These are phyloP conservation scores for Taxawa tesnikishii DNA, from an alignment of 2,329 filamentous ascomycete genomes.

Conservation along the genomic window DNA sequence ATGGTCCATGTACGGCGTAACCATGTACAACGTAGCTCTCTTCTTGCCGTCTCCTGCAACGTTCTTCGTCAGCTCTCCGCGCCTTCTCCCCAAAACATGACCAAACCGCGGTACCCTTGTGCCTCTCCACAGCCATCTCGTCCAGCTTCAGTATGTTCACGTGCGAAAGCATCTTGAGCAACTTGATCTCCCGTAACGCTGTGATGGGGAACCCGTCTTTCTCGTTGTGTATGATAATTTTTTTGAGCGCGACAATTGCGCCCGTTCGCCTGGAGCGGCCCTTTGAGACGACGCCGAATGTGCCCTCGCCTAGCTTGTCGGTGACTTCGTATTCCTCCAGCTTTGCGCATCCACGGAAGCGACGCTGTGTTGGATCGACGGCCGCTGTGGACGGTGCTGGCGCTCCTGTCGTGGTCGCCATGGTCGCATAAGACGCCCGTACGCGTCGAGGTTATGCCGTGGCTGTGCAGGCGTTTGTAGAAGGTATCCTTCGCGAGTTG, in stretches of 20 bases:
- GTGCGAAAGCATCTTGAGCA: constrained; percentile 90
- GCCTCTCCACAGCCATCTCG: constrained; percentile 91
- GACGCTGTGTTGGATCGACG: constrained; percentile 36
- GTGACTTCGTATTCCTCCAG: constrained; percentile 70
- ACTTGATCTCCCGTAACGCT: constrained; percentile 90
- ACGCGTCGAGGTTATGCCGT: too few relatives aligned
- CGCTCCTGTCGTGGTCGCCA: too few relatives aligned
- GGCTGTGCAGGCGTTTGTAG: too few relatives aligned
- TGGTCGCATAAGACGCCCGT: too few relatives aligned
- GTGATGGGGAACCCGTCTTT: constrained; percentile 99
- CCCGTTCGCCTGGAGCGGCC: constrained; percentile 66
- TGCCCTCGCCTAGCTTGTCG: constrained; percentile 79
- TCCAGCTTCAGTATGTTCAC: constrained; percentile 75
- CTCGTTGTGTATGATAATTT: constrained; percentile 99
- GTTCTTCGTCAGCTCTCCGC: too few relatives aligned
- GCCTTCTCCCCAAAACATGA: too few relatives aligned
- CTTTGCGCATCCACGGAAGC: constrained; percentile 75
- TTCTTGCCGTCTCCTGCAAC: constrained; percentile 34
- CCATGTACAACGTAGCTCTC: constrained; percentile 91
- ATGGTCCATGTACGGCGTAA: constrained; percentile 97
- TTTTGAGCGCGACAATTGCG: constrained; percentile 77
- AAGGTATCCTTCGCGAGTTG: too few relatives aligned
- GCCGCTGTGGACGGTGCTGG: background rate
- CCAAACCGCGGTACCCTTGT: constrained; percentile 50
- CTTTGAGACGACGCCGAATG: constrained; percentile 93